Evolutionary conservation across 805 yeast species (phyloP).

Genomic region (Wickerhamiella sergipiensis): DNA sequence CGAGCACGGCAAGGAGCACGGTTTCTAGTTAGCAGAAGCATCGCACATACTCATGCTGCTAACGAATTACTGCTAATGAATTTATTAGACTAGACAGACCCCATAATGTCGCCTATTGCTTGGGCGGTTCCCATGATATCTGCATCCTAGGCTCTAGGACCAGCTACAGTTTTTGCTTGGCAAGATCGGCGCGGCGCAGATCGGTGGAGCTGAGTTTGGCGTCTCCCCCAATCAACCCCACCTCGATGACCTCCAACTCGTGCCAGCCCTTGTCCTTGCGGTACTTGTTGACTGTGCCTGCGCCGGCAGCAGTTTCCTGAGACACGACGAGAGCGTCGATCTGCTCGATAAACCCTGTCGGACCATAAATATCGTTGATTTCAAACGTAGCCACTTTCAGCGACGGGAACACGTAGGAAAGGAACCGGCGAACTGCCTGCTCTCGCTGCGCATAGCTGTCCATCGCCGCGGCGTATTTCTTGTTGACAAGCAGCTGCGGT

Average conservation of each 20-base stretch:
- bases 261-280: conserved; percentile 45
- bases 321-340: conserved; percentile 76
- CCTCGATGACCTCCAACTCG: conserved; percentile 36
- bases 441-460: conserved; percentile 45
- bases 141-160: too few relatives aligned
- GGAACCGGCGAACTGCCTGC: conserved; percentile 33
- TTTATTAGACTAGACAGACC: too few relatives aligned
- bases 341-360: conserved; percentile 61
- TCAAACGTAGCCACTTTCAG: conserved; percentile 40
- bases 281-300: conserved; percentile 49
- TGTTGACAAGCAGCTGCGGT: conserved; percentile 53
- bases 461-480: conserved; percentile 53
- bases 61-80: too few relatives aligned
- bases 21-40: neutral
- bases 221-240: conserved; percentile 45
- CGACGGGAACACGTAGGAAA: conserved; percentile 34
- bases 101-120: too few relatives aligned
- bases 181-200: conserved; percentile 35
- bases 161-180: neutral
- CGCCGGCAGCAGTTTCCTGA: conserved; percentile 68
- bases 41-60: too few relatives aligned
- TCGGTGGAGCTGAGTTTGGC: conserved; percentile 76
- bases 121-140: too few relatives aligned
- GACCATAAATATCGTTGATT: conserved; percentile 84
- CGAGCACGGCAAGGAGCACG: neutral